phyloP scores from a whole-genome alignment of 371 early-diverging fungal species.

The Saksenaea vasiformis region DNA sequence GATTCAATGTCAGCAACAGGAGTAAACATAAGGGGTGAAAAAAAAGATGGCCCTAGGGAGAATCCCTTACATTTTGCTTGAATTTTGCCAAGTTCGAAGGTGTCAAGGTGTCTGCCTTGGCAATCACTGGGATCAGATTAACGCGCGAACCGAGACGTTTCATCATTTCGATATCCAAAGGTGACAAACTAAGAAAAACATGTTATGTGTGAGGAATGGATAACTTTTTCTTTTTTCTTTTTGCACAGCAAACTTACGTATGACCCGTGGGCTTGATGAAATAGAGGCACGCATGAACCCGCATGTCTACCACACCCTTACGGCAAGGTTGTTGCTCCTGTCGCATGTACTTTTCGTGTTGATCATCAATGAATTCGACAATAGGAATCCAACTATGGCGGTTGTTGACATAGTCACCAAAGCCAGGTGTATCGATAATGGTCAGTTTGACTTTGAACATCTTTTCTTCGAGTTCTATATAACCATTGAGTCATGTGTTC shows the following conservation, averaged over 20 bases:
- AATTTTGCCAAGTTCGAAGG: slow-evolving; percentile 73
- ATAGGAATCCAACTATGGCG: slow-evolving; percentile 74
- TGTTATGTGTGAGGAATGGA: not conserved
- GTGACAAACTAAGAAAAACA: slow-evolving; percentile 67
- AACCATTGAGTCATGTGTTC: not conserved
- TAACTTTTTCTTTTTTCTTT: too few relatives aligned
- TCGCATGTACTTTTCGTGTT: slow-evolving; percentile 91
- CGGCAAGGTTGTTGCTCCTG: slow-evolving; percentile 65
- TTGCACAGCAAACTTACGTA: slow-evolving; percentile 56
- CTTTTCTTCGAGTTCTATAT: slow-evolving; percentile 91
- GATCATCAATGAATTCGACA: slow-evolving; percentile 89
- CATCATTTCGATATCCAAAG: slow-evolving; percentile 92
- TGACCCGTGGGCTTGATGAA: slow-evolving; percentile 92
- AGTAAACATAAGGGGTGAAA: slow-evolving; percentile 3
- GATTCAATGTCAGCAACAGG: slow-evolving; percentile 5
- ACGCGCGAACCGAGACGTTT: slow-evolving; percentile 76
- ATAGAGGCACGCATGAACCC: slow-evolving; percentile 93
- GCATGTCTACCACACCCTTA: slow-evolving; percentile 64
- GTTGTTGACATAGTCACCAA: slow-evolving; percentile 87
- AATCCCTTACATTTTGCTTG: slow-evolving; percentile 65
- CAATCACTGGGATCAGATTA: slow-evolving; percentile 85
- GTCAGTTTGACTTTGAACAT: slow-evolving; percentile 92
- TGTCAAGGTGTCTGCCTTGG: slow-evolving; percentile 70
- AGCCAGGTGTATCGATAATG: slow-evolving; percentile 91
- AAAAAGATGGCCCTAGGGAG: not conserved